Base-by-base conservation (phyloP, 139 green algal genomes). In the Tetratostichococcus sp. region DNA sequence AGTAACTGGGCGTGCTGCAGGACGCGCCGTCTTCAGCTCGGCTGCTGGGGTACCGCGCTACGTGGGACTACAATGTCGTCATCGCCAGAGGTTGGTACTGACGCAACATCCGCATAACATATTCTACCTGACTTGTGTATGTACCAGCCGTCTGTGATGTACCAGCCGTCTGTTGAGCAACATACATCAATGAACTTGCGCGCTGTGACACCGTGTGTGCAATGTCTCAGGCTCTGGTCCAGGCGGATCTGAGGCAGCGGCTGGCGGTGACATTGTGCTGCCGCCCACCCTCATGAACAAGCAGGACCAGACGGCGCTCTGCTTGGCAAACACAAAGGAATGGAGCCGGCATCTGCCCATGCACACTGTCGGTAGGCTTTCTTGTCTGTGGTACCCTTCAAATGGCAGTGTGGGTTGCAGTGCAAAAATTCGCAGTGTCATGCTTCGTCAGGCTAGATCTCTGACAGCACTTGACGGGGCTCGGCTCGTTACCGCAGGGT, bases 211-310 rank as follows among this genome's bases (percentile, higher is more conserved):
- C 2, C 19, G 14, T 62, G 17, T 62, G 4, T 62, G 50, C 2
- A n/a, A 8, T 62, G 50, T 17, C 14, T 25, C 50, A 62, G 50
- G 50, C 50, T 62, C 50, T 8, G 50, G 14, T 8, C 50, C 50
- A 2, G 50, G 50, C 19, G 50, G 50, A 2, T 8, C 50, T 5
- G 50, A 62, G 50, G 50, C 50, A 17, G 50, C 50, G 50, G 50
- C 50, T 2, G 50, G 50, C 11, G 19, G 17, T 2, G 19, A 62
- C 19, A 17, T 62, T 8, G 22, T 34, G 35, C 69, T 39, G 69
- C 26, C 35, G 23, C 25, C 35, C 35, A 65, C n/a, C 23, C 77
- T 94, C 43, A 82, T 94, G 67, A 94, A 94, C 79, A 89, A 91
- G 35, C 90, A 94, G 78, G 83, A 89, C 22, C 65, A 76, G 0